Evolutionary conservation across 2,329 filamentous ascomycete species (phyloP), one percentile per base, ranked within the genome.

Genomic region (Exophiala xenobiotica): DNA sequence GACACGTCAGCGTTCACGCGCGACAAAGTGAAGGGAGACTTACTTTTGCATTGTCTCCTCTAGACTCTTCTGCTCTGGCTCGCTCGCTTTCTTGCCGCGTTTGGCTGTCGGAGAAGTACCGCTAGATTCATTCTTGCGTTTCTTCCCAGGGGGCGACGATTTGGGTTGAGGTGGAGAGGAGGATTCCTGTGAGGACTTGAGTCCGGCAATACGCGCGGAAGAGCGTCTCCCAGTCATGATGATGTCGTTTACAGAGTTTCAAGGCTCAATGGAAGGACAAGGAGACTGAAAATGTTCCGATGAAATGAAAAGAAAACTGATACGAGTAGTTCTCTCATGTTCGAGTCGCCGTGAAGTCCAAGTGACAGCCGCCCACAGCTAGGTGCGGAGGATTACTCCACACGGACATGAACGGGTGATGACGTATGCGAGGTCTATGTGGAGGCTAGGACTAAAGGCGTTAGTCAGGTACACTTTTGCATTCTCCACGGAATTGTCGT

Each of bases 141-240:
- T 74, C 9, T 63, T 60, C n/a, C 66, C 65, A 19, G 66, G 58
- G 7, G 63, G 64, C 23, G 59, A 59, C 39, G 51, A 27, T 31
- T 58, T 53, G n/a, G 44, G 29, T 14, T 42, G 42, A n/a, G 54
- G 41, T 2, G 57, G 46, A 18, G 53, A 57, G 3, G 58, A 59
- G 4, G 58, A 56, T 16, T 22, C 42, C 42, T 57, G 57, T n/a
- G 47, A 53, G 39, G 73, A 73, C 42, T 67, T 66, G n/a, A n/a
- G n/a, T 6, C 71, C 71, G 4, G 72, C 71, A 53, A 71, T 65
- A 24, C 73, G 70, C 12, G 70, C 66, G 4, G 72, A 75, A 37
- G 49, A 49, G 26, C 60, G 59, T 44, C 57, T 46, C 42, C 45
- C 48, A 14, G 51, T 49, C 57, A 58, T 61, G 40, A 31, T 48